These are phyloP conservation scores for Sporothrix variecibatus DNA, from an alignment of 2,329 filamentous ascomycete species.

Conservation along the genomic window DNA sequence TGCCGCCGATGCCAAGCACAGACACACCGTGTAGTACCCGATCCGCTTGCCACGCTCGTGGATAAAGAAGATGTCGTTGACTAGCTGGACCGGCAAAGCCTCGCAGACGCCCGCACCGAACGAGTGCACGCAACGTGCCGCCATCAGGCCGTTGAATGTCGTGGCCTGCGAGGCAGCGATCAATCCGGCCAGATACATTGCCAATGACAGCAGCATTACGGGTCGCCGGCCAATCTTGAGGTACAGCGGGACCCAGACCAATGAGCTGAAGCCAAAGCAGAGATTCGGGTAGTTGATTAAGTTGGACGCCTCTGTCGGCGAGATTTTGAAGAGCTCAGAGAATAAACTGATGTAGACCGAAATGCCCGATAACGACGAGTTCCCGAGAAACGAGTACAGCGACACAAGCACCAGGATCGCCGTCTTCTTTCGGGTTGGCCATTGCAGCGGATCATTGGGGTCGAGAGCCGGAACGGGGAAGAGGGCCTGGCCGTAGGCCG, in stretches of 20 bases:
- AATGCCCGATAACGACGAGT: constrained; percentile 58
- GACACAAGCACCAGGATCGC: constrained; percentile 57
- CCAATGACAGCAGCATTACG: constrained; percentile 44
- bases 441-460: constrained; percentile 63
- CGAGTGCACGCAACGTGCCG: constrained; percentile 42
- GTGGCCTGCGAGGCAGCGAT: constrained; percentile 43
- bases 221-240: constrained; percentile 49
- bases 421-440: constrained; percentile 57
- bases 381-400: constrained; percentile 60
- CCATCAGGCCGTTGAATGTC: constrained; percentile 43
- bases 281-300: constrained; percentile 63
- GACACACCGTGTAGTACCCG: constrained; percentile 62
- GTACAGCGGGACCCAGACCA: constrained; percentile 60
- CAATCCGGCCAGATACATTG: constrained; percentile 44
- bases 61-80: constrained; percentile 50
- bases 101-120: constrained; percentile 49
- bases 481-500: constrained; percentile 60
- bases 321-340: constrained; percentile 53
- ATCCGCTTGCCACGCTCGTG: constrained; percentile 55
- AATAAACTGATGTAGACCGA: constrained; percentile 60
- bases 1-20: constrained; percentile 58
- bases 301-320: constrained; percentile 53
- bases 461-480: constrained; percentile 63
- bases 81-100: constrained; percentile 48
- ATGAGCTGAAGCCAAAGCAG: constrained; percentile 59